Percentiles rank a stretch among this genome's conserved stretches.
These are phyloP conservation scores for Lepidium sativum DNA, from an alignment of 345 rosid species.

Conservation along the genomic window DNA sequence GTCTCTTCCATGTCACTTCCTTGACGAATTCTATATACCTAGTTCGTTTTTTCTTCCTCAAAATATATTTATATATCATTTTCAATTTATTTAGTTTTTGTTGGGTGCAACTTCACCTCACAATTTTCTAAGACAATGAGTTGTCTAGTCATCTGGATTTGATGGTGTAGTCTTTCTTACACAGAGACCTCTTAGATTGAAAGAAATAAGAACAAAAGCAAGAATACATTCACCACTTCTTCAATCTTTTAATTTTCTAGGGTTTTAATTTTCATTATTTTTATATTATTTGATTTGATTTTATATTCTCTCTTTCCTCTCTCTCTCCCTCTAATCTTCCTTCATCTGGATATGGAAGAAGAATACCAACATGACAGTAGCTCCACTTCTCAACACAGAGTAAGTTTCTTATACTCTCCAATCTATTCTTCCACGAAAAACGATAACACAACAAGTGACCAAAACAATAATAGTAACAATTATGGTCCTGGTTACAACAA, in stretches of 20 bases:
- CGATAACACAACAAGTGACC: conserved; percentile 21
- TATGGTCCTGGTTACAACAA: conserved; percentile 21
- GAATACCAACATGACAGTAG: conserved; percentile 59
- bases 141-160: conserved; percentile 29
- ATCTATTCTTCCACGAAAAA: conserved; percentile 50
- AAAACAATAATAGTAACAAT: conserved; percentile 33
- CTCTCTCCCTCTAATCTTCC: conserved; percentile 1
- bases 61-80: background rate
- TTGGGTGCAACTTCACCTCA: conserved; percentile 56
- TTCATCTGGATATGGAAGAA: conserved; percentile 56
- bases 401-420: conserved; percentile 63
- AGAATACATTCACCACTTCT: conserved; percentile 18
- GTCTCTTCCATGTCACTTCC: conserved; percentile 12
- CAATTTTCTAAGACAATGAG: conserved; percentile 17
- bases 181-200: conserved; percentile 37
- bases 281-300: background rate
- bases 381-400: conserved; percentile 40
- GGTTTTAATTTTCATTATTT: conserved; percentile 17
- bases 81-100: conserved; percentile 16
- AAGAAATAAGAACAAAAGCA: conserved; percentile 27
- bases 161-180: conserved; percentile 26
- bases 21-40: conserved; percentile 26
- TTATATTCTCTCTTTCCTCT: conserved; percentile 16
- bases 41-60: conserved; percentile 18
- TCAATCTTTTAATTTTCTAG: conserved; percentile 17